Percentiles rank a stretch among this genome's conserved stretches.
These are phyloP conservation scores for Phytophthora citricola DNA, from an alignment of 352 stramenopile genomes.

Conservation along the genomic window DNA sequence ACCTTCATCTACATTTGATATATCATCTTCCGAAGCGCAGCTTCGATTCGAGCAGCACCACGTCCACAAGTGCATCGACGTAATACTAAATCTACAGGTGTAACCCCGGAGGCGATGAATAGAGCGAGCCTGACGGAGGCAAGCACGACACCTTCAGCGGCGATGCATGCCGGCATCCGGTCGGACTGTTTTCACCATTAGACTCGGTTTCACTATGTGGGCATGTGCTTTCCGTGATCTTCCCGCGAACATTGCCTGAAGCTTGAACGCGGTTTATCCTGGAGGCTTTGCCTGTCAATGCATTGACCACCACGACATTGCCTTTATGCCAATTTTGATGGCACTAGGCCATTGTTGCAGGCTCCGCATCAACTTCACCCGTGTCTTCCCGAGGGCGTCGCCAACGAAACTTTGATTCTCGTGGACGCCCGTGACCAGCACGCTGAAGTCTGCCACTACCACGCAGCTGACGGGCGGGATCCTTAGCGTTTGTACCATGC, in stretches of 20 bases:
- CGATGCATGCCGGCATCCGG: not conserved
- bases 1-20: too few species aligned
- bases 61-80: too few species aligned
- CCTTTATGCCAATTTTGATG: conserved; percentile 1
- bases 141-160: not conserved
- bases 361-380: not conserved
- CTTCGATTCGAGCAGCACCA: too few species aligned
- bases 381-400: conserved; percentile 11
- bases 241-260: conserved; percentile 19
- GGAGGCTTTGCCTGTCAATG: conserved; percentile 5
- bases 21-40: too few species aligned
- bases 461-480: conserved; percentile 13
- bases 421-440: conserved; percentile 6
- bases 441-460: not conserved
- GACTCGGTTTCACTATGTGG: conserved; percentile 1
- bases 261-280: not conserved
- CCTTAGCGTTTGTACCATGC: not conserved
- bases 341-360: not conserved
- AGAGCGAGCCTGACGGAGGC: not conserved
- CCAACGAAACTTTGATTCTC: conserved; percentile 6
- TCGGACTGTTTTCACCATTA: conserved; percentile 20
- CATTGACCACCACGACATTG: conserved; percentile 9
- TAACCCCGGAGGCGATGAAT: not conserved
- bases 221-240: conserved; percentile 7
- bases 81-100: too few species aligned